Percentiles rank a stretch among this genome's conserved stretches.
These are phyloP conservation scores for Globisporangium lucens DNA, from an alignment of 352 stramenopile genomes.

Conservation along the genomic window DNA sequence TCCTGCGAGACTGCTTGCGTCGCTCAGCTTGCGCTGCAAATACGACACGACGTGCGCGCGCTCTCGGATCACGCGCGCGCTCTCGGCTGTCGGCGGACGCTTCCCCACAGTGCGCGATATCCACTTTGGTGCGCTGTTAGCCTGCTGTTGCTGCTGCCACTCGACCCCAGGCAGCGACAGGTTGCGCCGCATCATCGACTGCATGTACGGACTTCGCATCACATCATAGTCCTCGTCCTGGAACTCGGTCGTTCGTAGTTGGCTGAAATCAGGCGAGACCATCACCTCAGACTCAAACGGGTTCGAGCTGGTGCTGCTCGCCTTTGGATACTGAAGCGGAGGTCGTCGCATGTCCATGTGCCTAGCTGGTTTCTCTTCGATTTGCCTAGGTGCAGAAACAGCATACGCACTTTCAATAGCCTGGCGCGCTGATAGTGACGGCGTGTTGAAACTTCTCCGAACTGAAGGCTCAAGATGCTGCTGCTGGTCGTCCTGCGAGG, in stretches of 20 bases:
- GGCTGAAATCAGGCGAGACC: constrained; percentile 22
- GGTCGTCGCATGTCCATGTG: constrained; percentile 13
- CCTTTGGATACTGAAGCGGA: constrained; percentile 6
- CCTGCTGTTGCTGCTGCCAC: constrained; percentile 15
- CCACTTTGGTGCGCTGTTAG: constrained; percentile 12
- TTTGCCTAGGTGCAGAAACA: neutral
- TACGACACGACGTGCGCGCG: constrained; percentile 85
- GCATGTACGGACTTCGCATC: constrained; percentile 14
- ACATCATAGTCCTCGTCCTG: constrained; percentile 18
- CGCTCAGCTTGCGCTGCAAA: constrained; percentile 81
- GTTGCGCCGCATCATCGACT: constrained; percentile 36
- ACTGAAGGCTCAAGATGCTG: neutral
- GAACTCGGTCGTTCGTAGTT: constrained; percentile 14
- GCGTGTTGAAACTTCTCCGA: neutral
- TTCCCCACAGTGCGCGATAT: constrained; percentile 15
- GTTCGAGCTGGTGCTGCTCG: constrained; percentile 14
- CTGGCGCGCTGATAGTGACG: neutral
- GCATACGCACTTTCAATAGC: neutral
- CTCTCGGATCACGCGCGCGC: constrained; percentile 71
- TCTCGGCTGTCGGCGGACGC: constrained; percentile 30
- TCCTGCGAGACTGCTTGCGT: constrained; percentile 69
- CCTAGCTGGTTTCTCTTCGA: neutral
- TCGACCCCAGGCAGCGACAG: constrained; percentile 31
- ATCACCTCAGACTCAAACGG: constrained; percentile 15
- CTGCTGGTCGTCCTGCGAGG: neutral